Evolutionary conservation across 768 basidiomycete species (phyloP), one percentile per base, ranked within the genome.

Genomic region (Phaffia tasmanica): DNA sequence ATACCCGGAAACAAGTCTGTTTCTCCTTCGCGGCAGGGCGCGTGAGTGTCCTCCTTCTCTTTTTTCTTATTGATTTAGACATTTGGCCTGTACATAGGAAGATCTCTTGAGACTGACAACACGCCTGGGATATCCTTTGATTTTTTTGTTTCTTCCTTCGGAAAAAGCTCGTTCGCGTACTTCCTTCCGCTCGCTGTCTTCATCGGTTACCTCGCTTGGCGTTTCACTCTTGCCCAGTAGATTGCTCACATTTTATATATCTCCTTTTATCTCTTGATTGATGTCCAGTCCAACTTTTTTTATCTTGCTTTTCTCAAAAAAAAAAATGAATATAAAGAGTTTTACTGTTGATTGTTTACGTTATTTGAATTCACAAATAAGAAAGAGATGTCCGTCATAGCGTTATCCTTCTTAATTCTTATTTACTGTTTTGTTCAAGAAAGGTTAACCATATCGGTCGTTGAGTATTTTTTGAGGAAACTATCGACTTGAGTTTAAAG

Each of bases 201-300:
- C 56, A 88, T 83, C 69, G 91, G 82, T 58, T 93, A 90, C 84
- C 87, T 94, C 72, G 91, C 84, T 57, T 94, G 85, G 84, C 83
- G 89, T 70, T 85, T 81, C 77, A 89, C 89, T 76, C 70, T 75
- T 53, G 75, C 76, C 63, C 49, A 68, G 32, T 68, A 68, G 30
- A 57, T n/a, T n/a, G 56, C 50, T 16, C 48, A 23, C 59, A 11
- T 47, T 50, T 49, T n/a, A 49, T 21, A 35, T 42, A 35, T 62
- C 46, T 2, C 15, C 48, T 29, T 49, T 21, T 29, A 19, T 30
- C 48, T 62, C 61, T 49, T 11, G 35, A 42, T 5, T 42, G 35
- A 42, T 11, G 35, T 42, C 35, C 11, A 11, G 35, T 42, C 11
- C 6, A 42, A 11, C 35, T 11, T 42, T 42, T 4, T 42, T 42